Conservation (phyloP, 768 basidiomycete genomes). For the Amanita polypyramis region DNA sequence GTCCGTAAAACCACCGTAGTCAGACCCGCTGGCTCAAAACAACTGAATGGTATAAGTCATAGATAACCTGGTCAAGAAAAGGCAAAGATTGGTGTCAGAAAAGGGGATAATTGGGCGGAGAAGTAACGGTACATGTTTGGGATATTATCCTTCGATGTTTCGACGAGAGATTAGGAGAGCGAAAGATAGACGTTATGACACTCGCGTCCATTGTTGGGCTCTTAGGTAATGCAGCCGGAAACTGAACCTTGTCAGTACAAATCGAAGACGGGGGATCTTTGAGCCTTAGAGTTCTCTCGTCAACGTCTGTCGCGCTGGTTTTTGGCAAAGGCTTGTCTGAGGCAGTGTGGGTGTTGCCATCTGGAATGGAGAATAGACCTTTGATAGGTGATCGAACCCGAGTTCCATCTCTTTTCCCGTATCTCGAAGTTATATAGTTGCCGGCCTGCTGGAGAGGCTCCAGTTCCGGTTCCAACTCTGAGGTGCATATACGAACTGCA, state of each 20-base stretch:
- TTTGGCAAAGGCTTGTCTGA: background rate
- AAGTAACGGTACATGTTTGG: background rate
- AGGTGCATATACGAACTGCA: constrained; percentile 4
- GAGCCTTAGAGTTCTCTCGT: too few species aligned
- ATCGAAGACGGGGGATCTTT: background rate
- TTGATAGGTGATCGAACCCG: constrained; percentile 21
- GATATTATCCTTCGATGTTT: background rate
- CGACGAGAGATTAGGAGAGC: background rate
- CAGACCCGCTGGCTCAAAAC: constrained; percentile 1
- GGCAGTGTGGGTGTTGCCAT: background rate
- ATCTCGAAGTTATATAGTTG: background rate
- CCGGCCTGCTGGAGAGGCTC: constrained; percentile 6
- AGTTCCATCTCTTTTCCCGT: constrained; percentile 14
- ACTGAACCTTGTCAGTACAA: background rate
- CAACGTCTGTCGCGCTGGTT: too few species aligned
- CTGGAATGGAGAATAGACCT: constrained; percentile 15
- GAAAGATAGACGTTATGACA: background rate
- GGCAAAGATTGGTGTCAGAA: background rate
- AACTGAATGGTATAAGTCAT: background rate
- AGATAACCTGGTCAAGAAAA: background rate
- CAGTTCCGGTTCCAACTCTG: background rate
- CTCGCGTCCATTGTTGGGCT: background rate
- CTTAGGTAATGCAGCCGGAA: background rate
- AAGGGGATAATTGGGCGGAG: constrained; percentile 3
- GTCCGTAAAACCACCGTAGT: background rate